Evolutionary conservation across 192 early-diverging fungal species (phyloP).

Genomic region (Jimgerdemannia lactiflua): DNA sequence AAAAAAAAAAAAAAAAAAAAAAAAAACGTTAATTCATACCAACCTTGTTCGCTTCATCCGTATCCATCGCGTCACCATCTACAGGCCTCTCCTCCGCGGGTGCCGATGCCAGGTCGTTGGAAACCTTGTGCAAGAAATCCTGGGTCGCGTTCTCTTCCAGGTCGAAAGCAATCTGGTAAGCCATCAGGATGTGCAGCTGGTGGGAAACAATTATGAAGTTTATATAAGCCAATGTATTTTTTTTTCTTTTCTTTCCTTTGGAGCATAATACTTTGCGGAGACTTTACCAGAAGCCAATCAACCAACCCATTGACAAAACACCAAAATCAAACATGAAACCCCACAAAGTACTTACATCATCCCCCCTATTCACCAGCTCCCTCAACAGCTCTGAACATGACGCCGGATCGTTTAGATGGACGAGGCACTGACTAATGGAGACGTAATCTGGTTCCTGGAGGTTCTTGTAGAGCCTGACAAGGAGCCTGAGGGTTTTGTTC

Average conservation of each 20-base stretch:
- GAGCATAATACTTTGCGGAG: not conserved
- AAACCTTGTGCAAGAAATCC: slow-evolving; percentile 88
- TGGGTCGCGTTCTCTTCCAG: slow-evolving; percentile 96
- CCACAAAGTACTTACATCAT: slow-evolving; percentile 40
- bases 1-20: not conserved
- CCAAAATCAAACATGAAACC: not conserved
- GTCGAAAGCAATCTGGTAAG: slow-evolving; percentile 98
- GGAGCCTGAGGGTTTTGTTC: slow-evolving; percentile 70
- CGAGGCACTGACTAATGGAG: slow-evolving; percentile 86
- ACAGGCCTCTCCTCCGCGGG: slow-evolving; percentile 16
- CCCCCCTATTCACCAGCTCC: slow-evolving; percentile 56
- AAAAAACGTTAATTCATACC: slow-evolving; percentile 2
- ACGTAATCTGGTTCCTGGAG: slow-evolving; percentile 88
- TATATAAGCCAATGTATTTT: not conserved
- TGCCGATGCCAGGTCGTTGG: slow-evolving; percentile 51
- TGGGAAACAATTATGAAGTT: not conserved
- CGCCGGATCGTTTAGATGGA: slow-evolving; percentile 83
- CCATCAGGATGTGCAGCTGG: slow-evolving; percentile 66
- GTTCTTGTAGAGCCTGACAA: slow-evolving; percentile 73
- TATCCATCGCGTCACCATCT: slow-evolving; percentile 47
- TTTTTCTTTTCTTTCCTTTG: not conserved
- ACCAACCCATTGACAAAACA: not conserved
- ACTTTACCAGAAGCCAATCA: not conserved
- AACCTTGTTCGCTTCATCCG: slow-evolving; percentile 37
- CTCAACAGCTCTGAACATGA: slow-evolving; percentile 74